These are phyloP conservation scores for Fusarium praegraminearum DNA, from an alignment of 2,329 filamentous ascomycete genomes.

Conservation along the genomic window DNA sequence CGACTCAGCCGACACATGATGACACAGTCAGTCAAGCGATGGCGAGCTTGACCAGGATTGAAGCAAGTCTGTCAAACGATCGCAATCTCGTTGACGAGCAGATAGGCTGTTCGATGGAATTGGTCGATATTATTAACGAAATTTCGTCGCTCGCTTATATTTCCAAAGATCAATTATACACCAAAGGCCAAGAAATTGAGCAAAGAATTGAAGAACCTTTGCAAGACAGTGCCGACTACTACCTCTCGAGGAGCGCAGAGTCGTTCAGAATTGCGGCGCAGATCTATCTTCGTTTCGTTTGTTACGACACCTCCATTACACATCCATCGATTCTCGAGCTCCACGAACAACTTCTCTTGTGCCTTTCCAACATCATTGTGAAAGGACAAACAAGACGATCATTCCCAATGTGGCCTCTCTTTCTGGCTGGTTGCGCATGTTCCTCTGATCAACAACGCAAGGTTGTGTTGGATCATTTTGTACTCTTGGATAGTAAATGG, in stretches of 20 bases:
- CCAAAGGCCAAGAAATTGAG: slow-evolving; percentile 32
- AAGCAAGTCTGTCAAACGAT: slow-evolving; percentile 26
- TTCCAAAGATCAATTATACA: slow-evolving; percentile 18
- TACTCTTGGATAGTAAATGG: slow-evolving; percentile 41
- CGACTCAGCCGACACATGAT: slow-evolving; percentile 35
- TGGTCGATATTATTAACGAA: slow-evolving; percentile 44
- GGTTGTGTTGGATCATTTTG: slow-evolving; percentile 35
- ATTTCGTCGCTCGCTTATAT: slow-evolving; percentile 30
- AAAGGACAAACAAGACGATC: slow-evolving; percentile 38
- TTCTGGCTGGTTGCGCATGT: slow-evolving; percentile 43
- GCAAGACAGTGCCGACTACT: slow-evolving; percentile 19
- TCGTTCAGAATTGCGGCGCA: slow-evolving; percentile 41
- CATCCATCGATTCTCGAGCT: slow-evolving; percentile 26
- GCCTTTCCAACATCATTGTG: slow-evolving; percentile 39
- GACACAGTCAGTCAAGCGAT: slow-evolving; percentile 27
- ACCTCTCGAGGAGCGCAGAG: slow-evolving; percentile 39
- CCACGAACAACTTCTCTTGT: slow-evolving; percentile 30
- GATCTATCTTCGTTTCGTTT: slow-evolving; percentile 43
- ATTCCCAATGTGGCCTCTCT: slow-evolving; percentile 46
- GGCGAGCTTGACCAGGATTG: slow-evolving; percentile 23
- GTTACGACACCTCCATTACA: slow-evolving; percentile 37
- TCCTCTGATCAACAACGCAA: slow-evolving; percentile 43
- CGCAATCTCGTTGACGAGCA: slow-evolving; percentile 39
- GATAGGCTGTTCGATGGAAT: slow-evolving; percentile 45
- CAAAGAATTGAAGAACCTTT: slow-evolving; percentile 5